Base-by-base conservation (phyloP, 2,329 filamentous ascomycete genomes). In the Penicillium crustosum region DNA sequence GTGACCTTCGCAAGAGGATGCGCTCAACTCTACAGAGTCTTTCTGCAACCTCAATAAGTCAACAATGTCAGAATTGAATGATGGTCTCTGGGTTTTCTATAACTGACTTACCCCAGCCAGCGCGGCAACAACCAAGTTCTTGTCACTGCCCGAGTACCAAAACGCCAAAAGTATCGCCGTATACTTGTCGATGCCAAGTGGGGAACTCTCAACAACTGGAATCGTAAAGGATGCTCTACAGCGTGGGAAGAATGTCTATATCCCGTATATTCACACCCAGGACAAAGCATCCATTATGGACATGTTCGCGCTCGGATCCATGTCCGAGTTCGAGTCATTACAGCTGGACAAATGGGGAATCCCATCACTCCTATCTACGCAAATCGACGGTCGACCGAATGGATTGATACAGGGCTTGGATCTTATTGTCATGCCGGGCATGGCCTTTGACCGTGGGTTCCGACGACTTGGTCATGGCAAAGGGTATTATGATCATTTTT, bases 401-500 rank as follows among this genome's bases (percentile, higher is more conserved):
- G 88, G 91, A 58, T 84, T 96, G 55, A 59, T 68, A 53, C 57
- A 70, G 64, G 83, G 83, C 9, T 79, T 99, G 42, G 93, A 99
- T 73, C 75, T 99, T 64, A 89, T 99, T 62, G 82, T 99, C 29
- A 85, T 97, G 81, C 94, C 94, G 1, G 94, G 93, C 13, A 90
- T 99, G 68, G 93, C 91, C 3, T 99, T 99, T 75, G 93, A 97
- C 73, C 80, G 80, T 3, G 79, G 78, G 13, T 83, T 94, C 60
- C 85, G 88, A 65, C 84, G 94, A 66, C 82, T 97, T 21, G 94
- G 94, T 41, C 94, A 99, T 75, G 94, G 94, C 56, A 96, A 91
- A 75, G 94, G 94, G 33, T 99, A 96, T 78, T 99, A 99, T 80
- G 94, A 99, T 78, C 89, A 87, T 74, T 99, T 96, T 75, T 78